phyloP scores from a whole-genome alignment of 352 stramenopile genomes.

The Globisporangium polare region DNA sequence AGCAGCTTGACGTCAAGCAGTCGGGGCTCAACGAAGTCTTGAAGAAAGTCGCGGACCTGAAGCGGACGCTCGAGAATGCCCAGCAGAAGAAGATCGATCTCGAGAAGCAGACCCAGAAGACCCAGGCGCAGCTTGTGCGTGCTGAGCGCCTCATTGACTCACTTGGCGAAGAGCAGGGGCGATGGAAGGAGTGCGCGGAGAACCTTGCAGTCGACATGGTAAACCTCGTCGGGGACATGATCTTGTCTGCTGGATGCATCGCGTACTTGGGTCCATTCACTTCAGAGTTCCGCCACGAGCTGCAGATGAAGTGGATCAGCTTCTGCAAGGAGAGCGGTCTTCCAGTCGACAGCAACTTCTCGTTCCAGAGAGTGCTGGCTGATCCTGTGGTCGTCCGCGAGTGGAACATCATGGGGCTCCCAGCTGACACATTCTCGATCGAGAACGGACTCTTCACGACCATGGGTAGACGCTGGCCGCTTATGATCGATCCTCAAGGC shows the following conservation, averaged over 20 bases:
- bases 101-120: slow-evolving; percentile 84
- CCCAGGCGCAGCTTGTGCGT: slow-evolving; percentile 83
- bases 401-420: slow-evolving; percentile 92
- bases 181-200: slow-evolving; percentile 86
- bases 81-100: slow-evolving; percentile 92
- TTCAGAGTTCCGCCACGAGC: slow-evolving; percentile 73
- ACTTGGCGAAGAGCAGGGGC: slow-evolving; percentile 86
- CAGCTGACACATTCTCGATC: slow-evolving; percentile 91
- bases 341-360: slow-evolving; percentile 84
- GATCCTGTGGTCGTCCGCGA: slow-evolving; percentile 87
- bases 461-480: slow-evolving; percentile 85
- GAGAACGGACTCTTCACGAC: slow-evolving; percentile 93
- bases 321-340: slow-evolving; percentile 76
- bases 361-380: slow-evolving; percentile 76
- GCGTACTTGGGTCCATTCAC: slow-evolving; percentile 92
- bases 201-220: slow-evolving; percentile 76
- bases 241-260: slow-evolving; percentile 89
- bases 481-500: slow-evolving; percentile 94
- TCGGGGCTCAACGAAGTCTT: slow-evolving; percentile 73
- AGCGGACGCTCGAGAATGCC: slow-evolving; percentile 81
- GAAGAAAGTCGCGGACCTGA: slow-evolving; percentile 85
- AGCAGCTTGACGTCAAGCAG: slow-evolving; percentile 87
- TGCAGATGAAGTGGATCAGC: slow-evolving; percentile 83
- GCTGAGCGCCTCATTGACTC: slow-evolving; percentile 91
- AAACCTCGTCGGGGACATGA: slow-evolving; percentile 93